A percentile compares a stretch with the other conserved stretches of the same genome.
Evolutionary conservation across 2,329 filamentous ascomycete species (phyloP).

Genomic region (Zasmidium cellare): DNA sequence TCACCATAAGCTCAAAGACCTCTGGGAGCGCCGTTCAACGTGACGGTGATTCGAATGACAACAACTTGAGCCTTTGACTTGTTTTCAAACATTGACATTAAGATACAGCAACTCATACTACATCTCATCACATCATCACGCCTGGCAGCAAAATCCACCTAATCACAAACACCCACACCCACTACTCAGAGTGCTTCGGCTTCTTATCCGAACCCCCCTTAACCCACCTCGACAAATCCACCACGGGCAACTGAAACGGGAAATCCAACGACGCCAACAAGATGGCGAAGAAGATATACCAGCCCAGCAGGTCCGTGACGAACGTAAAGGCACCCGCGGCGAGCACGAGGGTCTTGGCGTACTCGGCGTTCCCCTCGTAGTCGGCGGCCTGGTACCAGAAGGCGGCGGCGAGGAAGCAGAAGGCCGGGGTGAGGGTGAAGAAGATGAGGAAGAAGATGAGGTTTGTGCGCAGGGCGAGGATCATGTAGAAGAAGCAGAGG

Average conservation of each 20-base stretch:
- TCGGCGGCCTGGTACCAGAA: slow-evolving; percentile 59
- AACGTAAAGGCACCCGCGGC: slow-evolving; percentile 53
- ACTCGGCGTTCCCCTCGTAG: slow-evolving; percentile 31
- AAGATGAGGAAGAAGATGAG: slow-evolving; percentile 71
- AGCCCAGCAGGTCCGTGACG: slow-evolving; percentile 49
- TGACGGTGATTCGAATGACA: too few species aligned
- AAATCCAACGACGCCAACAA: slow-evolving; percentile 56
- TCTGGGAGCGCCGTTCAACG: too few species aligned
- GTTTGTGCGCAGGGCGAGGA: slow-evolving; percentile 72
- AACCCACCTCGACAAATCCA: slow-evolving; percentile 46
- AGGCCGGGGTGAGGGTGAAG: slow-evolving; percentile 59
- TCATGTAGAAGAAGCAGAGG: slow-evolving; percentile 65
- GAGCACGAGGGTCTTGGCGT: slow-evolving; percentile 23
- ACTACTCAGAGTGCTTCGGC: background rate
- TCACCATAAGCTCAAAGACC: too few species aligned
- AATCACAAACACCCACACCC: background rate
- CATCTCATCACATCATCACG: background rate
- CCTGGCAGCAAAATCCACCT: background rate
- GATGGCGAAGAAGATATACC: slow-evolving; percentile 57
- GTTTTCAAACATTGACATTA: too few species aligned
- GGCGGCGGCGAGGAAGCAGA: slow-evolving; percentile 59
- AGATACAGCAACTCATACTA: too few species aligned
- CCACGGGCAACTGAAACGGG: slow-evolving; percentile 52
- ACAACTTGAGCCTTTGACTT: too few species aligned
- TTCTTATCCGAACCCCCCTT: slow-evolving; percentile 45